These are phyloP conservation scores for Mycena epipterygia DNA, from an alignment of 768 basidiomycete genomes.

Conservation along the genomic window DNA sequence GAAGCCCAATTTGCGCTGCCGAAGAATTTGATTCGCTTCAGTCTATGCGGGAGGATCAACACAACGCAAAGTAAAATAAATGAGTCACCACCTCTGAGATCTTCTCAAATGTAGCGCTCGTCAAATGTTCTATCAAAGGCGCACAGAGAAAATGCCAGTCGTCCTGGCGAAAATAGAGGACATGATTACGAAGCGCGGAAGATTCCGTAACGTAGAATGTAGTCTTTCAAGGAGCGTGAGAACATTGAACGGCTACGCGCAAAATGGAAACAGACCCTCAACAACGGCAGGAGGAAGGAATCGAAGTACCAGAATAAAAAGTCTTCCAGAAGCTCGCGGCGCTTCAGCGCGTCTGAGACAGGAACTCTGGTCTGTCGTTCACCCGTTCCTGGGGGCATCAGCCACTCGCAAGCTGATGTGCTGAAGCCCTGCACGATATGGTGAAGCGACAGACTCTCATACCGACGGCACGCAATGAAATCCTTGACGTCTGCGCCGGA, in stretches of 20 bases:
- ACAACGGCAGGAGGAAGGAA: conserved; percentile 81
- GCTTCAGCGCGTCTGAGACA: conserved; percentile 79
- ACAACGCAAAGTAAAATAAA: neutral
- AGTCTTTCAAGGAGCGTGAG: conserved; percentile 63
- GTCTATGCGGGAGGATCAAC: conserved; percentile 51
- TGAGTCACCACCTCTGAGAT: conserved; percentile 69
- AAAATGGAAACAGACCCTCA: conserved; percentile 67
- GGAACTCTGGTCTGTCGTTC: conserved; percentile 63
- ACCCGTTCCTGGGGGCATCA: conserved; percentile 61
- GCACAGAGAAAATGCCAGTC: conserved; percentile 90
- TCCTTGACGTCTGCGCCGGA: conserved; percentile 70
- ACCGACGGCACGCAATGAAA: conserved; percentile 84
- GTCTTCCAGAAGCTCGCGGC: conserved; percentile 86
- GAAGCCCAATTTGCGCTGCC: conserved; percentile 83
- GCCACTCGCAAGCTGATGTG: conserved; percentile 85
- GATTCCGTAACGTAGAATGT: conserved; percentile 96
- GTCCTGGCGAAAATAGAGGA: conserved; percentile 94
- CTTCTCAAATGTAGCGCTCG: conserved; percentile 75
- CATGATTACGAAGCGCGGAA: conserved; percentile 82
- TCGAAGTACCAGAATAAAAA: conserved; percentile 97
- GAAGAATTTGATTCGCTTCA: conserved; percentile 75
- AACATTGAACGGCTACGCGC: neutral
- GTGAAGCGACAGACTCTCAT: conserved; percentile 86
- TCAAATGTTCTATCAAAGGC: conserved; percentile 85
- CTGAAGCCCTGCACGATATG: conserved; percentile 81